Evolutionary conservation across 2,329 filamentous ascomycete genomes (phyloP).

Genomic region (Fonsecaea pugnacius): DNA sequence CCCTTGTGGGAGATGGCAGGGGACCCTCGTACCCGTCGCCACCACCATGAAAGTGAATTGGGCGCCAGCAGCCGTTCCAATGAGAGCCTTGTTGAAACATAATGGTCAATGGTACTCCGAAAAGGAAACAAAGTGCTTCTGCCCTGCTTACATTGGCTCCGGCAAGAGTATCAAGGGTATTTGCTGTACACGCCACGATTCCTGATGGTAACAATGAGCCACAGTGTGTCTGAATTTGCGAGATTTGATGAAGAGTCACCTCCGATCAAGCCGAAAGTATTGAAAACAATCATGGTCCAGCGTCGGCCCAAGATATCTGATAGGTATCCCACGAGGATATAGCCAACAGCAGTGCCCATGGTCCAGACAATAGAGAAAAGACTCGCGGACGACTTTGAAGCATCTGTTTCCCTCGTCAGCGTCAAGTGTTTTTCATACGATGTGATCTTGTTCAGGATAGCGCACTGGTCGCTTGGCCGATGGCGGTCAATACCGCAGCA

Average conservation of each 20-base stretch:
- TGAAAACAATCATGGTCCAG: conserved; percentile 27
- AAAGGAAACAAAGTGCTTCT: no score
- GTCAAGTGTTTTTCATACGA: no score
- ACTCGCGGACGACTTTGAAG: neutral
- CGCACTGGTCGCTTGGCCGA: conserved; percentile 24
- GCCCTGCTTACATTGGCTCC: conserved; percentile 34
- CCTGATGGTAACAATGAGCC: neutral
- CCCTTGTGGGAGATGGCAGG: no score
- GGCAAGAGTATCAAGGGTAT: conserved; percentile 41
- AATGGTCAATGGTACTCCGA: neutral
- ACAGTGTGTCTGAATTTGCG: no score
- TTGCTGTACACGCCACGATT: conserved; percentile 40
- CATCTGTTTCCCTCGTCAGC: neutral
- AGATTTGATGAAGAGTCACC: neutral
- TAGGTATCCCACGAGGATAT: conserved; percentile 24
- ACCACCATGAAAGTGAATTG: conserved; percentile 21
- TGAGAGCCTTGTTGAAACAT: neutral
- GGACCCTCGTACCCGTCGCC: conserved; percentile 4
- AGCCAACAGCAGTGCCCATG: conserved; percentile 15
- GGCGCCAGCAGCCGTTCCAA: conserved; percentile 8
- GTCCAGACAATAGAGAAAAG: conserved; percentile 28
- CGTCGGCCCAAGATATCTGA: conserved; percentile 24
- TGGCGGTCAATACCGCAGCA: conserved; percentile 31
- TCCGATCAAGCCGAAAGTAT: conserved; percentile 2
- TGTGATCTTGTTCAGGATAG: no score